Evolutionary conservation across 768 basidiomycete genomes (phyloP), one percentile per base, ranked within the genome.

Genomic region (Lactarius vividus): DNA sequence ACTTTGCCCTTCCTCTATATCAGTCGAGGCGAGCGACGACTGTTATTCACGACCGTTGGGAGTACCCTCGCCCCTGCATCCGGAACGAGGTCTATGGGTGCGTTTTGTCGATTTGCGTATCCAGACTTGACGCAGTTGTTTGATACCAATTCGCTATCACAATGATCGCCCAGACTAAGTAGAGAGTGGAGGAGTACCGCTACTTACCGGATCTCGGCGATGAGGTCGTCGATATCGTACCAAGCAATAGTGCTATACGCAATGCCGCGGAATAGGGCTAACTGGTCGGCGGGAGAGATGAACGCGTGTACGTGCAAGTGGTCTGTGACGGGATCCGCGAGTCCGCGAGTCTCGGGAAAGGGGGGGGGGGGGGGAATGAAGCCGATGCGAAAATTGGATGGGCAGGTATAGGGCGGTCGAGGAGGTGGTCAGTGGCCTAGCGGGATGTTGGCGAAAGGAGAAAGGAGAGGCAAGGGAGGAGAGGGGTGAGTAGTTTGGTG

Each of bases 81-180:
- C 1, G 89, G 90, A 8, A 94, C 87, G 71, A 75, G 76, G 75
- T 91, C 89, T 67, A 93, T 92, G n/a, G n/a, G n/a, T n/a, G n/a
- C n/a, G n/a, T n/a, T n/a, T n/a, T n/a, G n/a, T n/a, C n/a, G n/a
- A n/a, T n/a, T n/a, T n/a, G 66, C 77, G 69, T 89, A 84, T 26
- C 89, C 90, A 8, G 91, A 91, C 73, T 91, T 92, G 73, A 94
- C 78, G 46, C 91, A 86, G 76, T 94, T 93, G 73, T 93, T 94
- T 18, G 89, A 87, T 3, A 87, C 85, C n/a, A 85, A 83, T 76
- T 94, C 91, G 57, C 92, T 93, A 31, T 56, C 49, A 26, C 10
- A 49, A 26, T 15, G 46, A 20, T 49, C 18, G 23, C 7, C 35
- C 49, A 40, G 9, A 15, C 57, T 23, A 13, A n/a, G 7, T 29